These are phyloP conservation scores for Starmerella sp. DNA, from an alignment of 805 yeast genomes.

Conservation along the genomic window DNA sequence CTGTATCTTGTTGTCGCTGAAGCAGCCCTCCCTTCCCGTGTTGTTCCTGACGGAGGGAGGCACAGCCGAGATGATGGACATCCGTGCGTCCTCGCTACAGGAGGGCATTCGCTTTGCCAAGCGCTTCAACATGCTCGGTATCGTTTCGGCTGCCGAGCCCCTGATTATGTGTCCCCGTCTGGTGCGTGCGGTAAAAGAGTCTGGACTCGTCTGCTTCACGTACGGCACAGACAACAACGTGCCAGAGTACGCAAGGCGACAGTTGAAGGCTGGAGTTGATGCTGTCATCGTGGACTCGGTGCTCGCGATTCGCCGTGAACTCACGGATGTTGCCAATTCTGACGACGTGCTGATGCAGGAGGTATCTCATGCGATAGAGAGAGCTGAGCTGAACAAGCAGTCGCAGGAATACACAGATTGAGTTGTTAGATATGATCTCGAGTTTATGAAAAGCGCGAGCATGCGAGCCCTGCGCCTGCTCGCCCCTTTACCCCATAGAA, in stretches of 20 bases:
- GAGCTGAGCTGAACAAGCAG: constrained; percentile 3
- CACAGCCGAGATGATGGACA: constrained; percentile 73
- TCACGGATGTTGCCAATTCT: constrained; percentile 30
- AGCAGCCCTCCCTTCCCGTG: constrained; percentile 89
- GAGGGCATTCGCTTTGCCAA: constrained; percentile 84
- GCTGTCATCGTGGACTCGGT: constrained; percentile 97
- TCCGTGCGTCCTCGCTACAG: constrained; percentile 76
- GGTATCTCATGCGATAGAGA: constrained; percentile 11
- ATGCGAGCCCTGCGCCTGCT: too few species aligned
- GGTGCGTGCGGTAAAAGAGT: constrained; percentile 79
- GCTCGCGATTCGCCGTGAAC: constrained; percentile 78
- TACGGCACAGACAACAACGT: constrained; percentile 78
- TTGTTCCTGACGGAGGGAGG: constrained; percentile 85
- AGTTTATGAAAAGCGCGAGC: not conserved
- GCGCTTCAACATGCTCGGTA: constrained; percentile 83
- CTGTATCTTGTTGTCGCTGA: constrained; percentile 71
- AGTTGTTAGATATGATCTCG: not conserved
- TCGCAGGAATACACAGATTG: not conserved
- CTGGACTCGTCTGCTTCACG: constrained; percentile 86
- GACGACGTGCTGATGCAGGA: constrained; percentile 15
- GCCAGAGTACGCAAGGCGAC: constrained; percentile 71
- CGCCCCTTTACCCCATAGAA: too few species aligned
- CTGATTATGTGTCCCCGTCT: constrained; percentile 81
- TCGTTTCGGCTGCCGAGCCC: constrained; percentile 81
- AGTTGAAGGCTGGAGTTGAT: constrained; percentile 90